phyloP scores from a whole-genome alignment of 1,139 yeast species.

The Diutina siamensis region DNA sequence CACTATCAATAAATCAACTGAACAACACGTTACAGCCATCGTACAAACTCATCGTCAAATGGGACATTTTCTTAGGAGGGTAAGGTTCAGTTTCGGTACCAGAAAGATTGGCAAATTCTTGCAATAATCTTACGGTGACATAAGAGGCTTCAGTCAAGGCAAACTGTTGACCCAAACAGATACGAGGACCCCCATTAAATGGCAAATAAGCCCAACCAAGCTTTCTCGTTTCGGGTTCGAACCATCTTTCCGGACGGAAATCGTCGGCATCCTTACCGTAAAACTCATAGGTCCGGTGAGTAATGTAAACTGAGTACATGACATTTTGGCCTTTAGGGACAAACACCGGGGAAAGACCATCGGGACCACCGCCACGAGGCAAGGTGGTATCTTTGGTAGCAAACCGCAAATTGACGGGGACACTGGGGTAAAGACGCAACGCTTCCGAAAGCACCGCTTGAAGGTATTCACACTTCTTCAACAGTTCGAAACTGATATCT shows the following conservation, averaged over 20 bases:
- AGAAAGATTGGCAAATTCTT: conserved; percentile 12
- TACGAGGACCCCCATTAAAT: conserved; percentile 53
- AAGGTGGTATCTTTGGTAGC: conserved; percentile 35
- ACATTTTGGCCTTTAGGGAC: conserved; percentile 37
- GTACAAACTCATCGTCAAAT: not conserved
- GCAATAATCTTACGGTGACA: conserved; percentile 26
- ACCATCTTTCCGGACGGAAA: conserved; percentile 49
- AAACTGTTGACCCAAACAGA: conserved; percentile 41
- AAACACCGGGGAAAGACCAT: conserved; percentile 29
- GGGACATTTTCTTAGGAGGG: not conserved
- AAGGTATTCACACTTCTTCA: conserved; percentile 38
- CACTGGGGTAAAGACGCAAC: conserved; percentile 44
- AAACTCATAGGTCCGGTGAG: conserved; percentile 31
- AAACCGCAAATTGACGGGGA: conserved; percentile 39
- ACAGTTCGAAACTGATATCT: conserved; percentile 34
- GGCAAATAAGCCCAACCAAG: conserved; percentile 39
- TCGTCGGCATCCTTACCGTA: conserved; percentile 39
- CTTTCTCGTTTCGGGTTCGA: conserved; percentile 24
- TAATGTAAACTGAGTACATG: conserved; percentile 29
- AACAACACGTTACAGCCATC: not conserved
- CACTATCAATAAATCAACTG: no score
- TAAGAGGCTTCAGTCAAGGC: conserved; percentile 47
- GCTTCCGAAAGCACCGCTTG: conserved; percentile 38
- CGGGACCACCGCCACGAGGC: conserved; percentile 43
- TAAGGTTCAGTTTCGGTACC: not conserved